These are phyloP conservation scores for Penicillium sp. DNA, from an alignment of 2,329 filamentous ascomycete genomes.

Conservation along the genomic window DNA sequence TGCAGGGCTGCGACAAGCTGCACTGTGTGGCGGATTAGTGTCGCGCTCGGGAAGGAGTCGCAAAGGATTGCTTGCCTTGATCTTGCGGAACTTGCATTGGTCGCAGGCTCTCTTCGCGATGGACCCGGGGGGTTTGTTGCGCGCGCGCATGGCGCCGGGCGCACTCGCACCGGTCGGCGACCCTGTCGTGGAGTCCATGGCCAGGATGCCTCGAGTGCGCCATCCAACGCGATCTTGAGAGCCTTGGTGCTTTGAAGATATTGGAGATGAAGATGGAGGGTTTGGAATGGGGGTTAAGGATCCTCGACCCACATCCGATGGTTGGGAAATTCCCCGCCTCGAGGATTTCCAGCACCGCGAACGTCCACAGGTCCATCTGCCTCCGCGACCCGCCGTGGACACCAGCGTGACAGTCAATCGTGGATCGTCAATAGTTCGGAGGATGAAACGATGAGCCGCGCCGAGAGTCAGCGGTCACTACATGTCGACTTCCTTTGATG, in stretches of 20 bases:
- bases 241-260: not conserved
- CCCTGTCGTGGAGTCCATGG: constrained; percentile 28
- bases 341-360: not conserved
- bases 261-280: constrained; percentile 3
- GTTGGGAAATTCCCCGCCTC: constrained; percentile 7
- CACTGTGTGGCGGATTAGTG: constrained; percentile 30
- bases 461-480: no score
- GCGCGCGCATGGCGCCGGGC: constrained; percentile 25
- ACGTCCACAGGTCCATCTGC: not conserved
- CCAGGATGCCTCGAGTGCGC: constrained; percentile 12
- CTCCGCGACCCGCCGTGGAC: not conserved
- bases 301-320: constrained; percentile 10
- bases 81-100: constrained; percentile 43
- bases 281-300: constrained; percentile 14
- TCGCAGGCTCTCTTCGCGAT: constrained; percentile 42
- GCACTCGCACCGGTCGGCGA: constrained; percentile 17
- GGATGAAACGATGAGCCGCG: no score
- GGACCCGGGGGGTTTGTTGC: constrained; percentile 21
- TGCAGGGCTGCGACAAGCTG: constrained; percentile 41
- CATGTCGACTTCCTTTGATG: no score
- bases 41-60: not conserved
- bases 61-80: constrained; percentile 28
- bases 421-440: no score
- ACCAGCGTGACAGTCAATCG: no score
- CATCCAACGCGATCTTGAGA: constrained; percentile 10